Base-by-base conservation (phyloP, 352 stramenopile species). In the Pythium dissotocum region DNA sequence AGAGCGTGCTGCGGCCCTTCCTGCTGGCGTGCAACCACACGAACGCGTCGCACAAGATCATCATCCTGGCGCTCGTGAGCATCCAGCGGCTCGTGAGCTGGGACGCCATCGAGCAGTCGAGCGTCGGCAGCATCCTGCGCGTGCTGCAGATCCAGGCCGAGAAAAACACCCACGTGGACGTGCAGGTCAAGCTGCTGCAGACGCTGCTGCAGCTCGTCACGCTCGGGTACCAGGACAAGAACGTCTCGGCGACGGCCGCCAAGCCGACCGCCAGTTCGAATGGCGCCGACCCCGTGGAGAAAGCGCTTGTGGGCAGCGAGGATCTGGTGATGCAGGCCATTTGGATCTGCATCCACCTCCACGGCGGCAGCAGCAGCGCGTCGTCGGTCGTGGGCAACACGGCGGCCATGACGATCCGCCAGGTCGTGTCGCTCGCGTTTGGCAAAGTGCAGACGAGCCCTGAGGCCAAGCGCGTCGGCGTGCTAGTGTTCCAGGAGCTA, bases 11-110 rank as follows among this genome's bases (percentile, higher is more conserved):
- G 59, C 90, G 96, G 67, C 97, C 97, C 0, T 99, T 99, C 73
- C 74, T 99, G 33, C 77, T 99, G 52, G 95, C 95, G 36, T 98
- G 95, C 63, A 99, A 99, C 83, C 97, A 99, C 89, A 93, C 94
- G 40, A 98, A 98, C 70, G 97, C 96, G 60, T 95, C 86, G 9
- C 85, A 93, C 59, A 95, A 97, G 75, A 88, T 99, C 62, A 81
- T 99, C 48, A 89, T 96, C 51, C 89, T 98, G 66, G 94, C 94
- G 53, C 85, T 99, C 66, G 85, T 94, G 33, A 97, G 93, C 56
- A 98, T 99, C 70, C 94, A 98, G 76, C 87, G 88, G 12, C 83
- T 99, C 38, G 87, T 99, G 60, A 90, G 92, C 69, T 97, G 93
- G 79, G 93, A 99, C 83, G 97, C 95, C 38, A 98, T 99, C 56